phyloP scores from a whole-genome alignment of 2,329 filamentous ascomycete genomes.

The Aspergillus felis region DNA sequence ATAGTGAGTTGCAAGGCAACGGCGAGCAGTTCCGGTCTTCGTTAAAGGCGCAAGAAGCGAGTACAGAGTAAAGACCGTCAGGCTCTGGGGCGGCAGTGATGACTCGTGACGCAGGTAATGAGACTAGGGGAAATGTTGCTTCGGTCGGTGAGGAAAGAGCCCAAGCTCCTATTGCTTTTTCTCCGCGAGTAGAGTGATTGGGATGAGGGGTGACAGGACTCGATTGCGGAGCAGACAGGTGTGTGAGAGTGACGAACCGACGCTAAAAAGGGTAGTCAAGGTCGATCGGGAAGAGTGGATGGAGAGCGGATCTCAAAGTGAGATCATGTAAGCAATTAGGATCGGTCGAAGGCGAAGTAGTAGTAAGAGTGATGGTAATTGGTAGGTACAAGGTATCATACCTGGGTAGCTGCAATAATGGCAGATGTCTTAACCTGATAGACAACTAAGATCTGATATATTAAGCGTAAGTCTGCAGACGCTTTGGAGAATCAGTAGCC shows the following conservation, averaged over 20 bases:
- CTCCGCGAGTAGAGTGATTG: slow-evolving; percentile 6
- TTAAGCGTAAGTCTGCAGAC: neutral
- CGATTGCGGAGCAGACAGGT: slow-evolving; percentile 21
- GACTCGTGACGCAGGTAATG: slow-evolving; percentile 17
- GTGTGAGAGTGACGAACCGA: slow-evolving; percentile 22
- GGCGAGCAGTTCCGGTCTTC: slow-evolving; percentile 11
- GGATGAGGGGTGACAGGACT: slow-evolving; percentile 22
- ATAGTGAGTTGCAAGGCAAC: slow-evolving; percentile 8
- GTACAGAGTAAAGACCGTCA: slow-evolving; percentile 17
- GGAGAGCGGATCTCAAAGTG: slow-evolving; percentile 17
- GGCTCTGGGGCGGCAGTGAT: slow-evolving; percentile 17
- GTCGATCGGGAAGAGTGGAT: slow-evolving; percentile 22
- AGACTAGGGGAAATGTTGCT: slow-evolving; percentile 12
- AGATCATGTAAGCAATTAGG: slow-evolving; percentile 22
- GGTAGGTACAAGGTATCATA: neutral
- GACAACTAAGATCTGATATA: neutral
- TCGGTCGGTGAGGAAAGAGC: slow-evolving; percentile 3
- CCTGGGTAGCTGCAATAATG: neutral
- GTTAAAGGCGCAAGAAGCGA: slow-evolving; percentile 7
- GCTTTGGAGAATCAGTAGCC: neutral
- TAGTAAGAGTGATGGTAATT: neutral
- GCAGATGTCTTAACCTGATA: neutral
- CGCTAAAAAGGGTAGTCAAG: slow-evolving; percentile 22
- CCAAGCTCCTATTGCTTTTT: slow-evolving; percentile 2
- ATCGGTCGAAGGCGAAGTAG: slow-evolving; percentile 1